Conservation (phyloP, 768 basidiomycete species). For the Suillus bovinus region DNA sequence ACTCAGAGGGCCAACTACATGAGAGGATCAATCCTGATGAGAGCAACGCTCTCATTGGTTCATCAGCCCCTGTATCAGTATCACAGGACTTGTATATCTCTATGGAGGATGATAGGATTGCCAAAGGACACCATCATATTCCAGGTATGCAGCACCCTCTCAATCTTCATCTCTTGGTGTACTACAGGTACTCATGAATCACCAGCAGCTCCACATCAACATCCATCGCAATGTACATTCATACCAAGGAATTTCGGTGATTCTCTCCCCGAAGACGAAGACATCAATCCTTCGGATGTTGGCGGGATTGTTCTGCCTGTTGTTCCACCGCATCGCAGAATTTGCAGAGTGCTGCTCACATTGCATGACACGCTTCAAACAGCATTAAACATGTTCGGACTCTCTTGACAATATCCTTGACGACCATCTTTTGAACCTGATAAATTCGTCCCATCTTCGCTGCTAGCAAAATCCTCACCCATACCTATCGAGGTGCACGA, state of each 20-base stretch:
- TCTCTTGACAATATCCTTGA: not conserved
- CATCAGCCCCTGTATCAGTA: not conserved
- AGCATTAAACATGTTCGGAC: not conserved
- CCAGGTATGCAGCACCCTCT: not conserved
- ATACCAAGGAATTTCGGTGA: not conserved
- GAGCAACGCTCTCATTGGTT: not conserved
- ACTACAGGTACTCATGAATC: not conserved
- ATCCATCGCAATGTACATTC: not conserved
- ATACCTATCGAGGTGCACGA: not conserved
- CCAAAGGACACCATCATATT: not conserved
- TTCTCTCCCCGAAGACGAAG: not conserved
- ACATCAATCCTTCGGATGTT: not conserved
- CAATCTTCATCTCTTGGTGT: too few species aligned
- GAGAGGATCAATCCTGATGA: not conserved
- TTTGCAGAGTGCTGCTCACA: not conserved
- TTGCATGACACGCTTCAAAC: not conserved
- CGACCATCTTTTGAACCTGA: not conserved
- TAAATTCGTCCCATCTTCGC: not conserved
- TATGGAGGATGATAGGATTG: not conserved
- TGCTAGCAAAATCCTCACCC: not conserved
- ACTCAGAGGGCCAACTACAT: not conserved
- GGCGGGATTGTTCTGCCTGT: not conserved
- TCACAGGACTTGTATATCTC: not conserved
- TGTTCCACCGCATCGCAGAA: not conserved
- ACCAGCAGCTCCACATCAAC: not conserved